Evolutionary conservation across 2,329 filamentous ascomycete genomes (phyloP), one percentile per base, ranked within the genome.

Genomic region (Penicillium sp.): DNA sequence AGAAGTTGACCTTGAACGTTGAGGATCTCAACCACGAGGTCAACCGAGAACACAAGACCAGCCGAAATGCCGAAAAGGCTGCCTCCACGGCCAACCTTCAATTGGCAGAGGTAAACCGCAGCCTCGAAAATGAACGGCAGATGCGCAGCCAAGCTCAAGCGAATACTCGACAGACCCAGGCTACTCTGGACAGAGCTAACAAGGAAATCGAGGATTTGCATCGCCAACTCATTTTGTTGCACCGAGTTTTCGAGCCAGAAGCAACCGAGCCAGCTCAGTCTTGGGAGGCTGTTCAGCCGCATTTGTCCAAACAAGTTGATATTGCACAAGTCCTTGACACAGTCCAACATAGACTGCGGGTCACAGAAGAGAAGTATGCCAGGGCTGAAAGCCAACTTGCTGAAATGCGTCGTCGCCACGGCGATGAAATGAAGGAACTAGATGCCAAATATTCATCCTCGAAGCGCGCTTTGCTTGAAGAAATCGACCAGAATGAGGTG

Each of bases 21-120:
- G 93, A 99, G 72, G 93, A 99, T 72, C 81, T 97, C 35, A 96
- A 92, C 65, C 93, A 98, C 67, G 92, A 98, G 74, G 84, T 97
- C 53, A 90, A 90, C 50, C 85, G 92, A 29, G 93, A 97, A 75
- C 91, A 93, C 69, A 96, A 97, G 78, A 87, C 88, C 21, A 95
- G 88, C 69, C 88, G 93, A 58, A 95, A 90, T 71, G 93, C 93
- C 4, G 93, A 98, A 75, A 96, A 96, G 73, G 85, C 88, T 23
- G 88, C 91, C 19, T 96, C 92, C 0, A 89, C 87, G 35, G 84
- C 89, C 58, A 91, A 88, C 7, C 85, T 90, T 23, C 92, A 98
- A 71, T 82, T 98, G 27, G 91, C 92, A 9, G 95, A 98, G 72
- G 88, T 88, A 14, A 96, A 96, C 69, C 87, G 93, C 31, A 95